phyloP scores from a whole-genome alignment of 495 filamentous ascomycete species.

The Aspergillus heteromorphus region DNA sequence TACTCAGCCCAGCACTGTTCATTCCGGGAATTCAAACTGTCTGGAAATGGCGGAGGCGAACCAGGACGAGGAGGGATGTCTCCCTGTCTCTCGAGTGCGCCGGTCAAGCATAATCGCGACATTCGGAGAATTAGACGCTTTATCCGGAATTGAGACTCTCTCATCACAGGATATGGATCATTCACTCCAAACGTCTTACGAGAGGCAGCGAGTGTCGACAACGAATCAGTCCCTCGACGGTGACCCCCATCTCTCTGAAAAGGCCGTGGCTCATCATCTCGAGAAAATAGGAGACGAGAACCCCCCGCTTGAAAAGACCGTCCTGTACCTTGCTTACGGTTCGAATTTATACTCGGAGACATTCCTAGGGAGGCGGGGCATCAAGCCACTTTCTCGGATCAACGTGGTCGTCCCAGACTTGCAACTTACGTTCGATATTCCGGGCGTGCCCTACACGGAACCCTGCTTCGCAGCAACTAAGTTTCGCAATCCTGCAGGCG shows the following conservation, averaged over 20 bases:
- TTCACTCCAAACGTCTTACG: constrained; percentile 2
- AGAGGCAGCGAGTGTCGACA: constrained; percentile 9
- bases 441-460: constrained; percentile 80
- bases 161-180: background rate
- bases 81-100: background rate
- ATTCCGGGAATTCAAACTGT: background rate
- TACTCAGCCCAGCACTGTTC: background rate
- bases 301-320: constrained; percentile 37
- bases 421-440: constrained; percentile 74
- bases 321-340: constrained; percentile 93
- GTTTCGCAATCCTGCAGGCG: constrained; percentile 40
- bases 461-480: constrained; percentile 87
- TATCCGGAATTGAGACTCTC: background rate
- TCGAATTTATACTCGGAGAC: constrained; percentile 77
- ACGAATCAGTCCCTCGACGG: constrained; percentile 11
- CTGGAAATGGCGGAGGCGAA: background rate
- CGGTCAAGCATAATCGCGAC: background rate
- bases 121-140: constrained; percentile 6
- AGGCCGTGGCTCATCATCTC: constrained; percentile 12
- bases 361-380: constrained; percentile 69
- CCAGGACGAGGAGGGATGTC: background rate
- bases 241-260: constrained; percentile 21
- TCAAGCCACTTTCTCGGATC: constrained; percentile 70
- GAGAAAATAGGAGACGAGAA: constrained; percentile 12
- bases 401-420: constrained; percentile 77